A percentile compares a stretch with the other conserved stretches of the same genome.
These are phyloP conservation scores for Quaeritorhiza haematococci DNA, from an alignment of 371 early-diverging fungal species.

Conservation along the genomic window DNA sequence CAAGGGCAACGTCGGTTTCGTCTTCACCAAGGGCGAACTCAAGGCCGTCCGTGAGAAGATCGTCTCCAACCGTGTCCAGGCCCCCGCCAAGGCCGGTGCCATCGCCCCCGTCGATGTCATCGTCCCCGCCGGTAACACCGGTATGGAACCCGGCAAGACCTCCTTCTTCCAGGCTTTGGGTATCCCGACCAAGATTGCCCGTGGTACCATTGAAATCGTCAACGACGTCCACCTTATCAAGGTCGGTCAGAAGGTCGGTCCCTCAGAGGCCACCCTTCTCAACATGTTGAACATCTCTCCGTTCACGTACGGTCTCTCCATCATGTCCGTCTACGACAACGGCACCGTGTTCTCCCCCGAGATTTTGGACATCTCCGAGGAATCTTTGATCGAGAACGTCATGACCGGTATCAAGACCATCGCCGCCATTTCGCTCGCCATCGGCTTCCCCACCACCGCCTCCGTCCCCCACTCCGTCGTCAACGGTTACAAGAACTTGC, in stretches of 20 bases:
- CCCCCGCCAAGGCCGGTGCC: conserved; percentile 98
- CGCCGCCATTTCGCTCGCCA: conserved; percentile 92
- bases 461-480: conserved; percentile 95
- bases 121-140: conserved; percentile 98
- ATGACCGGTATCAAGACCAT: conserved; percentile 77
- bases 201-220: conserved; percentile 99
- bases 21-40: conserved; percentile 98
- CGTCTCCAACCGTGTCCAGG: conserved; percentile 89
- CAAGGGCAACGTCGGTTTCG: conserved; percentile 97
- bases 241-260: conserved; percentile 93
- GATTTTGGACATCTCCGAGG: conserved; percentile 92
- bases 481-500: conserved; percentile 95
- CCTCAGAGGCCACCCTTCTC: conserved; percentile 97
- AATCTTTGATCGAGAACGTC: conserved; percentile 73
- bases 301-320: conserved; percentile 98
- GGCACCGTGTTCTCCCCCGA: conserved; percentile 87
- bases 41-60: conserved; percentile 92
- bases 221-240: conserved; percentile 90
- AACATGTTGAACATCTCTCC: conserved; percentile 99
- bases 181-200: conserved; percentile 99
- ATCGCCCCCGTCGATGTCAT: conserved; percentile 94
- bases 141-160: conserved; percentile 99
- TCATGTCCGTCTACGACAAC: conserved; percentile 90
- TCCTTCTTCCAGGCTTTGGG: conserved; percentile 99
- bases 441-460: conserved; percentile 91